Percentiles rank a stretch among this genome's conserved stretches.
These are phyloP conservation scores for Pseudoturritis turrita DNA, from an alignment of 345 rosid species.

Conservation along the genomic window DNA sequence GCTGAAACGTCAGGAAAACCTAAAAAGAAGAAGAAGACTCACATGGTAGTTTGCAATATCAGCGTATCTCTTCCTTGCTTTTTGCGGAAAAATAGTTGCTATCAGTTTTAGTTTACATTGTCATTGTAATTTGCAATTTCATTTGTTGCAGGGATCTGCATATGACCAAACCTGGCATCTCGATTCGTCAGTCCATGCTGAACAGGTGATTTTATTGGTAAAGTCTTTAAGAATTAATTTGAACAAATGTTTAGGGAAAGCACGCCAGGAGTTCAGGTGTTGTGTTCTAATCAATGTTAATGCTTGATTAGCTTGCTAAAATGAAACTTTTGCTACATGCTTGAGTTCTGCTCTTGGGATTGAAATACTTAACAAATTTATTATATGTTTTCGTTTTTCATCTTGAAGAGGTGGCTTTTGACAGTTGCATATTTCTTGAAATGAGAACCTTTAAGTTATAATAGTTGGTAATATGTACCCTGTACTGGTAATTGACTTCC, in stretches of 20 bases:
- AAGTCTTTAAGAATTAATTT: constrained; percentile 1
- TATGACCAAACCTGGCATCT: constrained; percentile 80
- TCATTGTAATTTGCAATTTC: constrained; percentile 19
- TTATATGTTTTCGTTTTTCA: not conserved
- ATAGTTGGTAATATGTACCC: not conserved
- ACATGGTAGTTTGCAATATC: constrained; percentile 54
- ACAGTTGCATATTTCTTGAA: constrained; percentile 9
- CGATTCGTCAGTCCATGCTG: constrained; percentile 56
- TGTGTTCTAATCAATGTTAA: not conserved
- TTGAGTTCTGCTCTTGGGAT: not conserved
- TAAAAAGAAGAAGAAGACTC: constrained; percentile 86
- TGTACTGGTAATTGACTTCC: not conserved
- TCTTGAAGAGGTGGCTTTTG: constrained; percentile 8
- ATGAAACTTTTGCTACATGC: not conserved
- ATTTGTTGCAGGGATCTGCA: constrained; percentile 64
- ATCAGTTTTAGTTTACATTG: constrained; percentile 12
- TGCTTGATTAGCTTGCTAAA: constrained; percentile 9
- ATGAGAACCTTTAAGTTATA: not conserved
- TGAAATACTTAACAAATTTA: not conserved
- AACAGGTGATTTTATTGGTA: constrained; percentile 53
- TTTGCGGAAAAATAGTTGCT: constrained; percentile 3
- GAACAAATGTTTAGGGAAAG: not conserved
- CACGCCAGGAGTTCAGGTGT: not conserved
- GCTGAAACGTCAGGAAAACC: constrained; percentile 76
- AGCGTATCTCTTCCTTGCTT: constrained; percentile 19